Percentiles rank a stretch among this genome's conserved stretches.
phyloP scores from a whole-genome alignment of 2,329 filamentous ascomycete genomes.

The Cytospora piceae region DNA sequence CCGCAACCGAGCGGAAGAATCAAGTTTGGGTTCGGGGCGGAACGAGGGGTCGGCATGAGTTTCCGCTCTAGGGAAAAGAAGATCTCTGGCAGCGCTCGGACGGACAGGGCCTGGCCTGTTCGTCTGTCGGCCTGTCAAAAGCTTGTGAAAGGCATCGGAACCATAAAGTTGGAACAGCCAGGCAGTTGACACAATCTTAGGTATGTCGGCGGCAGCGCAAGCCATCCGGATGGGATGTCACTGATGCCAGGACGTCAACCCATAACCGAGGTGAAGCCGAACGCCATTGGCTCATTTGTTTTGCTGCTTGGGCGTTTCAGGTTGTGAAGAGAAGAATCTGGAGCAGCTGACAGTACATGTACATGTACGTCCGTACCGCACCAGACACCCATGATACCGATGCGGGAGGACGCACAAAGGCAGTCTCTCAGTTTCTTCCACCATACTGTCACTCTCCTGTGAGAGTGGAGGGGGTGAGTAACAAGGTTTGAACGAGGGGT shows the following conservation, averaged over 20 bases:
- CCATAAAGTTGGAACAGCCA: slow-evolving; percentile 5
- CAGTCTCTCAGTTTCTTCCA: not conserved
- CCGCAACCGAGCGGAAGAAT: not conserved
- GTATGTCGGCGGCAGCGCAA: slow-evolving; percentile 14
- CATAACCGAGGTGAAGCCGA: slow-evolving; percentile 1
- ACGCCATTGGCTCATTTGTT: slow-evolving; percentile 21
- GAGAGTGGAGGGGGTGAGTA: slow-evolving; percentile 14
- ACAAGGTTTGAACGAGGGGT: slow-evolving; percentile 12
- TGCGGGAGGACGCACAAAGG: not conserved
- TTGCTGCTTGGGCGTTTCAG: slow-evolving; percentile 29
- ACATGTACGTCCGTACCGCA: not conserved
- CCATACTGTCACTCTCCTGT: not conserved
- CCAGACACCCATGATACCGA: too few species aligned
- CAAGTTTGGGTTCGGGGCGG: too few species aligned
- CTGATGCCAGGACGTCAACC: slow-evolving; percentile 9
- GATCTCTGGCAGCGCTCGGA: not conserved
- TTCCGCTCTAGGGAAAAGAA: not conserved
- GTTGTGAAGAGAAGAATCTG: slow-evolving; percentile 22
- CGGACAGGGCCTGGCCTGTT: not conserved
- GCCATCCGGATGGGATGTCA: not conserved
- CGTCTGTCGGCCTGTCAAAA: not conserved
- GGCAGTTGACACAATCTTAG: slow-evolving; percentile 12
- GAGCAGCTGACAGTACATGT: slow-evolving; percentile 20
- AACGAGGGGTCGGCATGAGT: not conserved
- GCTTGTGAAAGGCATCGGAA: not conserved